Percentiles rank a stretch among this genome's conserved stretches.
These are phyloP conservation scores for Geoglossum cookeanum DNA, from an alignment of 2,329 filamentous ascomycete genomes.

Conservation along the genomic window DNA sequence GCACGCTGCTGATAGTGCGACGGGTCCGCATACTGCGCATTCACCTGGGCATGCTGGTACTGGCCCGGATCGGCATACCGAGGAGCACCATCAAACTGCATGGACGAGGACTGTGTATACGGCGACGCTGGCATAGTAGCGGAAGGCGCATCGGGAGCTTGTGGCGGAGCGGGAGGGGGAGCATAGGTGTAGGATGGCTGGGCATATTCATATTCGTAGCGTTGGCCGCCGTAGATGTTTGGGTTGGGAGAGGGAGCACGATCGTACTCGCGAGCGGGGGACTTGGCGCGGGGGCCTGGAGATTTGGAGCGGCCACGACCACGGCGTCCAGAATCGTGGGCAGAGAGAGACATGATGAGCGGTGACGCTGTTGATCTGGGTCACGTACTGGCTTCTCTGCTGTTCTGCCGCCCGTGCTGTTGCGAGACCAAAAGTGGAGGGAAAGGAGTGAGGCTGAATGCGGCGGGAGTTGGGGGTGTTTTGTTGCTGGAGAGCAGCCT, in stretches of 20 bases:
- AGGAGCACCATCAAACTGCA: constrained; percentile 1
- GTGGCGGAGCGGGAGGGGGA: neutral
- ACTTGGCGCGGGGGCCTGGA: constrained; percentile 1
- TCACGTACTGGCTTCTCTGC: neutral
- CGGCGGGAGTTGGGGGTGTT: too few relatives aligned
- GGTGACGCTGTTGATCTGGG: neutral
- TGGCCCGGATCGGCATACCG: neutral
- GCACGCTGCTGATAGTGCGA: neutral
- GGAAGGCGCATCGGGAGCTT: constrained; percentile 2
- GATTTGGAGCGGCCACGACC: constrained; percentile 3
- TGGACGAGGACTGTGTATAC: neutral
- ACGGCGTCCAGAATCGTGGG: neutral
- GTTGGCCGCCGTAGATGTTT: neutral
- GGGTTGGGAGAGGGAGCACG: constrained; percentile 3
- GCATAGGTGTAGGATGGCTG: constrained; percentile 2
- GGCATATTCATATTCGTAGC: constrained; percentile 2
- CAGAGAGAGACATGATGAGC: neutral
- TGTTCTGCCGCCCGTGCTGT: too few relatives aligned
- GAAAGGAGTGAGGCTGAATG: too few relatives aligned
- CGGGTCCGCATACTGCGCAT: neutral
- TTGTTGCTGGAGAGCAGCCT: too few relatives aligned
- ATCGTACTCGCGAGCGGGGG: neutral
- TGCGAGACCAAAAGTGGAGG: too few relatives aligned
- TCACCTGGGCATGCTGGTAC: constrained; percentile 3
- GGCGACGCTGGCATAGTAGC: constrained; percentile 2